Percentiles rank a stretch among this genome's conserved stretches.
These are phyloP conservation scores for Lyophyllum semitale DNA, from an alignment of 768 basidiomycete genomes.

Conservation along the genomic window DNA sequence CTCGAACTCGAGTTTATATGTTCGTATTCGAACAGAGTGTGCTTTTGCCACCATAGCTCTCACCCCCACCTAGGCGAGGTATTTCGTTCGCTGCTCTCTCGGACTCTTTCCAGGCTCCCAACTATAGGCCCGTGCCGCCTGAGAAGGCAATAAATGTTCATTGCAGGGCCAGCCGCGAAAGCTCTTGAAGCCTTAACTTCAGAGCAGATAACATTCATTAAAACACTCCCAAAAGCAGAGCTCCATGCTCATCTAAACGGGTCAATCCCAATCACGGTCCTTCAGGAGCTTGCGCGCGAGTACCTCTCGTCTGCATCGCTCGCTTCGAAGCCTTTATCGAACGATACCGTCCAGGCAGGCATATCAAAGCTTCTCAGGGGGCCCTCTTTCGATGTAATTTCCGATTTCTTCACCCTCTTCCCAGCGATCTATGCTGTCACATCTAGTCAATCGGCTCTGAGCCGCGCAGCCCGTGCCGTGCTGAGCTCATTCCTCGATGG, in stretches of 20 bases:
- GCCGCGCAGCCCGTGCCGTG: conserved; percentile 62
- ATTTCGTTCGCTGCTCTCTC: too few relatives aligned
- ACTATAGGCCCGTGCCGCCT: too few relatives aligned
- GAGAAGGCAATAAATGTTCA: conserved; percentile 14
- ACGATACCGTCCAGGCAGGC: conserved; percentile 30
- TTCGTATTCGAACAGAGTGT: too few relatives aligned
- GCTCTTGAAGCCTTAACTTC: conserved; percentile 58
- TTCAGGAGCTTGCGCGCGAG: conserved; percentile 62
- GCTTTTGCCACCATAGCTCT: too few relatives aligned
- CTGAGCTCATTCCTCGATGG: conserved; percentile 61
- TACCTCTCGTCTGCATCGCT: conserved; percentile 22
- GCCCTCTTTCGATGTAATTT: conserved; percentile 49
- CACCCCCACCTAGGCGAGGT: too few relatives aligned
- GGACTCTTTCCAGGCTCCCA: too few relatives aligned
- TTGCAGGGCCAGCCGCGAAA: conserved; percentile 44
- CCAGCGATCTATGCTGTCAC: conserved; percentile 80
- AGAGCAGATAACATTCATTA: conserved; percentile 59
- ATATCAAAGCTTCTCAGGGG: conserved; percentile 45
- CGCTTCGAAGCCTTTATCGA: conserved; percentile 10
- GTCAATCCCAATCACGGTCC: conserved; percentile 67
- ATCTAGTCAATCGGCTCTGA: conserved; percentile 55
- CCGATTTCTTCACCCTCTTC: conserved; percentile 76
- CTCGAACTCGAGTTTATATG: too few relatives aligned
- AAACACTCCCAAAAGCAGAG: conserved; percentile 75
- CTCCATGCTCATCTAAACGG: conserved; percentile 87